Conservation (phyloP, 2,329 filamentous ascomycete species). For the Neopestalotiopsis rosae region DNA sequence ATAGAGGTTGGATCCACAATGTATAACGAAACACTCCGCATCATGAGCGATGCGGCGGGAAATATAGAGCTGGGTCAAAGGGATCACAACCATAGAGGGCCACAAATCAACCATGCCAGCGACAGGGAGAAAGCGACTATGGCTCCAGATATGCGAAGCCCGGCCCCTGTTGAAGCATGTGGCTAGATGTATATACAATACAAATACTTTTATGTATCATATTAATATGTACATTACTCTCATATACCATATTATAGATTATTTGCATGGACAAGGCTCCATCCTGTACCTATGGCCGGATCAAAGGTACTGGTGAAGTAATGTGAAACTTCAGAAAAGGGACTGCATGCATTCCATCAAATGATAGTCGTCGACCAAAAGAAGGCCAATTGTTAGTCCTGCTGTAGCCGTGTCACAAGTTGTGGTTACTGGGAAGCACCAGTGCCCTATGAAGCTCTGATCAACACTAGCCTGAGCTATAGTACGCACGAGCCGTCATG, state of each 20-base stretch:
- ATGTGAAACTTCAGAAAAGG: too few relatives aligned
- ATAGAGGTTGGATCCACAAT: conserved; percentile 26
- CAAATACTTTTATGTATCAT: conserved; percentile 12
- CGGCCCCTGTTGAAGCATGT: neutral
- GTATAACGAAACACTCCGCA: conserved; percentile 29
- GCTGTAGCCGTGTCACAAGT: neutral
- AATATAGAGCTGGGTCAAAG: neutral
- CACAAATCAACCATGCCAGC: neutral
- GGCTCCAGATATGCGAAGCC: neutral
- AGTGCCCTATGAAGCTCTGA: neutral
- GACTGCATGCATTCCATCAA: too few relatives aligned
- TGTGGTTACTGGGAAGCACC: neutral
- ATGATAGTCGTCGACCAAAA: too few relatives aligned
- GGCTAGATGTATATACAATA: conserved; percentile 1
- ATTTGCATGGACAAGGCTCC: too few relatives aligned
- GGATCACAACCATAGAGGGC: neutral
- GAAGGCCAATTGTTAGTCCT: too few relatives aligned
- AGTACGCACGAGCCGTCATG: neutral
- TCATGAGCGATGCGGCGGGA: conserved; percentile 31
- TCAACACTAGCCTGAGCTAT: neutral
- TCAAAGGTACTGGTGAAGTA: too few relatives aligned
- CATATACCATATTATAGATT: neutral
- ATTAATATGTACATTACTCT: neutral
- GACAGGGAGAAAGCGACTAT: neutral
- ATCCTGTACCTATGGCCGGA: too few relatives aligned